Evolutionary conservation across 1,139 yeast species (phyloP), one percentile per base, ranked within the genome.

Genomic region (Kluyveromyces sp.): DNA sequence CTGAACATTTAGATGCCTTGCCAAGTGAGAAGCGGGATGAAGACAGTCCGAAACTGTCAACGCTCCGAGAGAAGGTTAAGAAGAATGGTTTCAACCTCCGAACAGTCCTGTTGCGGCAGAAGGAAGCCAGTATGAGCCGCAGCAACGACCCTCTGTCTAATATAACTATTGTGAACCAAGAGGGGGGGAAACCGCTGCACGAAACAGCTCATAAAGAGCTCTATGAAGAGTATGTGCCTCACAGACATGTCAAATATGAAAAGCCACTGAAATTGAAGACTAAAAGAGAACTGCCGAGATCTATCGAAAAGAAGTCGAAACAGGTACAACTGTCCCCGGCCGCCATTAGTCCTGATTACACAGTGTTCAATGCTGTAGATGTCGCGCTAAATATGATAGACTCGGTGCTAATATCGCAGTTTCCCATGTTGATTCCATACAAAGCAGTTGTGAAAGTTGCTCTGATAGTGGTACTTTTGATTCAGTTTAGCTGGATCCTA

Each of bases 391-490:
- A 33, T 4, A 12, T 9, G n/a, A 8, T 22, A 22, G 26, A 22
- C 26, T 22, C 26, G 8, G 26, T 22, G 26, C 9, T 22, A 9
- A 9, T 6, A 22, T 22, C 26, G 26, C 26, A 30, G 18, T 18
- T 41, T n/a, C 40, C 44, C 2, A 16, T 12, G 11, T 22, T 41
- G 20, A 15, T 16, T 3, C 40, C 44, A 16, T 36, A 34, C 20
- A 36, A 33, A 9, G 36, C 25, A 22, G 31, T 25, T 19, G 25
- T 41, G n/a, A 41, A 41, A 26, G 22, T 41, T 11, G 26, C 20
- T 16, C 15, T 42, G 4, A 39, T 45, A 3, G 19, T 37, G 20
- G 9, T 31, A 7, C 31, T 37, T 3, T 6, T 42, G 19, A 4
- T 33, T 9, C 28, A 34, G 25, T 26, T 36, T 13, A 26, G 37